Evolutionary conservation across 1,139 yeast genomes (phyloP).

Genomic region (Scheffersomyces segobiensis): DNA sequence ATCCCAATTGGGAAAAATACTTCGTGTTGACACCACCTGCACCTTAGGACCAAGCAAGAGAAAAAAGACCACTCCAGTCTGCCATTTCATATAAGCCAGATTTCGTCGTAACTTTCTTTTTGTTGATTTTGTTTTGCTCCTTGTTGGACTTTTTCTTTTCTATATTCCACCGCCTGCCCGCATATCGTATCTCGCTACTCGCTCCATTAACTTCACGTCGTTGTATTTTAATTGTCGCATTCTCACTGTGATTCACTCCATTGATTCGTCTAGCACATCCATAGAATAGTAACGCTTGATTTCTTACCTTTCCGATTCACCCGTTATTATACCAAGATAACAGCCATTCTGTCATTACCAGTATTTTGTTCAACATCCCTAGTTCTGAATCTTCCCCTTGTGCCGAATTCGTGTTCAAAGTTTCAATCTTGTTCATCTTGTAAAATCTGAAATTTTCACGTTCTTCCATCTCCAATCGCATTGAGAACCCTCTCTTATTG

Average conservation of each 20-base stretch:
- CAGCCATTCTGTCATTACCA: neutral
- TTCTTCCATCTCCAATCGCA: neutral
- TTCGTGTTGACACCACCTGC: neutral
- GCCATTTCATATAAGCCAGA: neutral
- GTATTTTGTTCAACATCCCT: neutral
- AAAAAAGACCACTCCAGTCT: neutral
- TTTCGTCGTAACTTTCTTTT: neutral
- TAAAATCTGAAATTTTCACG: neutral
- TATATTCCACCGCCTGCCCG: neutral
- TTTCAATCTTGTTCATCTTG: neutral
- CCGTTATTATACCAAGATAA: neutral
- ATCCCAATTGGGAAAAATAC: neutral
- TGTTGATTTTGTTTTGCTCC: neutral
- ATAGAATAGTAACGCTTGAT: neutral
- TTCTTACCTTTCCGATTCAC: neutral
- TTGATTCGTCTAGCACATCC: neutral
- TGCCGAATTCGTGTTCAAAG: neutral
- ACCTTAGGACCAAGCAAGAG: neutral
- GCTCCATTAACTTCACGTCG: neutral
- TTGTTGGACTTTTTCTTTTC: neutral
- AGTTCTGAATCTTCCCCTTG: neutral
- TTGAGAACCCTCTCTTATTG: neutral
- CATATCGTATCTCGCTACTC: neutral
- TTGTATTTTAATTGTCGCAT: neutral
- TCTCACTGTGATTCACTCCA: neutral